These are phyloP conservation scores for Hyphodiscus sp. DNA, from an alignment of 2,329 filamentous ascomycete species.

Conservation along the genomic window DNA sequence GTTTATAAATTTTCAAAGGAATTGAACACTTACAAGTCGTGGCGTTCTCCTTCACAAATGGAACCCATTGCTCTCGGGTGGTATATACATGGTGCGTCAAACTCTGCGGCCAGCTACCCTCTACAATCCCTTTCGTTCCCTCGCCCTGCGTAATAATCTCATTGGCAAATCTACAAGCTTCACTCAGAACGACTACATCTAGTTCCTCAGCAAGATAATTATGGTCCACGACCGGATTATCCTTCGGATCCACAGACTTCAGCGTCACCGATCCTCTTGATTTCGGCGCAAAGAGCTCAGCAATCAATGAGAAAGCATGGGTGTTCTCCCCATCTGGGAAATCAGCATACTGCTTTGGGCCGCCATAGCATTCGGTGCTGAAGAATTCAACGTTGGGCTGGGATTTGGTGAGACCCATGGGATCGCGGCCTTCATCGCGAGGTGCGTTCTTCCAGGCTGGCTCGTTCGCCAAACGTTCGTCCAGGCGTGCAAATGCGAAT, in stretches of 20 bases:
- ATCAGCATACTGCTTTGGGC: conserved; percentile 49
- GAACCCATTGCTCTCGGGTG: conserved; percentile 51
- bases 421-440: conserved; percentile 46
- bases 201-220: conserved; percentile 51
- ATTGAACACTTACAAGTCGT: conserved; percentile 46
- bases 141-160: conserved; percentile 52
- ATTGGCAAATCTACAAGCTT: conserved; percentile 52
- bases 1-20: not conserved
- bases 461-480: conserved; percentile 49
- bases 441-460: conserved; percentile 47
- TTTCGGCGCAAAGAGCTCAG: conserved; percentile 50
- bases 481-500: conserved; percentile 56
- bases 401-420: conserved; percentile 50
- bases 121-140: conserved; percentile 52
- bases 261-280: conserved; percentile 50
- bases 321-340: conserved; percentile 44
- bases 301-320: conserved; percentile 51
- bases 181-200: conserved; percentile 51
- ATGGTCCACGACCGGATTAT: conserved; percentile 51
- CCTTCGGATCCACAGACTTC: conserved; percentile 39
- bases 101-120: conserved; percentile 51
- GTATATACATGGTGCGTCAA: conserved; percentile 45
- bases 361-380: conserved; percentile 55
- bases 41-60: conserved; percentile 50
- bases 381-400: conserved; percentile 60